A percentile compares a stretch with the other conserved stretches of the same genome.
Evolutionary conservation across 164 flowering plant genomes (phyloP).

Genomic region (Aristolochia contorta): DNA sequence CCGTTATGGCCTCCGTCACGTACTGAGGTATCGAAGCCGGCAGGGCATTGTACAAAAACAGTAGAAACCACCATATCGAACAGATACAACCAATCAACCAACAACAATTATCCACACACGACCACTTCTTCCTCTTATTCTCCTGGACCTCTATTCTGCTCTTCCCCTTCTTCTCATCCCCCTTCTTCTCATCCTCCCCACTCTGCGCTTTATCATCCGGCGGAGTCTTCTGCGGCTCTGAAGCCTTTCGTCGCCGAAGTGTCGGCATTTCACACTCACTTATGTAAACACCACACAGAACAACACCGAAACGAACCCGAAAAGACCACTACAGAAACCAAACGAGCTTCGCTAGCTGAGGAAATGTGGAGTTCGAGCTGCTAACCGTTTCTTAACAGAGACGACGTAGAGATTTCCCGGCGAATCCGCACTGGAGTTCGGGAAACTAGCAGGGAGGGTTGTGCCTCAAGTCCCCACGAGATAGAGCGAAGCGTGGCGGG

Average conservation of each 20-base stretch:
- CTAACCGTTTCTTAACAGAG: too few species aligned
- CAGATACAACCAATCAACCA: constrained; percentile 55
- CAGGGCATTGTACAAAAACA: constrained; percentile 63
- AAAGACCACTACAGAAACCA: too few species aligned
- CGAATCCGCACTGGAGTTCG: too few species aligned
- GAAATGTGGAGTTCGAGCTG: too few species aligned
- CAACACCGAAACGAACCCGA: too few species aligned
- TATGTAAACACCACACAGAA: too few species aligned
- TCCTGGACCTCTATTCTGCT: not conserved
- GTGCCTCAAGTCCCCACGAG: too few species aligned
- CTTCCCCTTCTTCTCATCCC: constrained; percentile 7
- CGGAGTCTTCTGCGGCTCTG: constrained; percentile 10
- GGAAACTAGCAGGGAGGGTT: too few species aligned
- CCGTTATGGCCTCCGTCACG: constrained; percentile 88
- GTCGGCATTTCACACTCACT: constrained; percentile 10
- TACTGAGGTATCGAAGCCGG: constrained; percentile 88
- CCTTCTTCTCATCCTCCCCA: constrained; percentile 6
- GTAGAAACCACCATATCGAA: constrained; percentile 48
- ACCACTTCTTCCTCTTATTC: constrained; percentile 15
- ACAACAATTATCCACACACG: constrained; percentile 52
- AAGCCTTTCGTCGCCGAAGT: constrained; percentile 32
- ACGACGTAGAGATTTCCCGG: too few species aligned
- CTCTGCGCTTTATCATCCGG: constrained; percentile 3
- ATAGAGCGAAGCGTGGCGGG: too few species aligned
- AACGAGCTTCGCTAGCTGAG: too few species aligned